These are phyloP conservation scores for Aspergillus spinulosporus DNA, from an alignment of 2,329 filamentous ascomycete species.

Conservation along the genomic window DNA sequence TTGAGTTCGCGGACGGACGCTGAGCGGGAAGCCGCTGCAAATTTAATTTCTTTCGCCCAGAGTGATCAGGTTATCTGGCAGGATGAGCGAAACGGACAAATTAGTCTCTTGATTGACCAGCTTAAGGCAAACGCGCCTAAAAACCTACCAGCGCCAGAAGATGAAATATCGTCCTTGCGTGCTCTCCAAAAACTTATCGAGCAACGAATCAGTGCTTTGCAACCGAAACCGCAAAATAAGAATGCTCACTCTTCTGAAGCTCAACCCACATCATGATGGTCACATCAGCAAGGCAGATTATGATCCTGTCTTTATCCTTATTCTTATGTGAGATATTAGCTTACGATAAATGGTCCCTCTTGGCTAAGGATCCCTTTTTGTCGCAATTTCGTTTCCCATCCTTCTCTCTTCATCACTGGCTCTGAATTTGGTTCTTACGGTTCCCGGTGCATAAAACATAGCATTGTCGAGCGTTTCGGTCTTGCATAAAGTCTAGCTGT, in stretches of 20 bases:
- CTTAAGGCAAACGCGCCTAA: constrained; percentile 31
- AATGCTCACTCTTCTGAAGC: constrained; percentile 1
- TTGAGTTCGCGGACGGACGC: constrained; percentile 28
- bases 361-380: constrained; percentile 6
- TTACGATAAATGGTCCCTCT: constrained; percentile 7
- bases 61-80: constrained; percentile 15
- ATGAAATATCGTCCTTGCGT: constrained; percentile 33
- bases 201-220: constrained; percentile 30
- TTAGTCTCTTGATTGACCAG: constrained; percentile 34
- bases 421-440: constrained; percentile 6
- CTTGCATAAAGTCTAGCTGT: constrained; percentile 15
- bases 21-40: constrained; percentile 35
- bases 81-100: constrained; percentile 21
- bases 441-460: constrained; percentile 20
- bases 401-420: constrained; percentile 5
- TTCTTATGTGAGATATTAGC: not conserved
- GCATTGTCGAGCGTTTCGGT: constrained; percentile 17
- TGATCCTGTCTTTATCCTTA: not conserved
- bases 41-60: constrained; percentile 33
- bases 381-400: not conserved
- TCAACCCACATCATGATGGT: not conserved
- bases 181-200: constrained; percentile 34
- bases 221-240: constrained; percentile 10
- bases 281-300: not conserved
- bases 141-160: constrained; percentile 27